phyloP scores from a whole-genome alignment of 169 alveolate species.

The Eimeria necatrix region DNA sequence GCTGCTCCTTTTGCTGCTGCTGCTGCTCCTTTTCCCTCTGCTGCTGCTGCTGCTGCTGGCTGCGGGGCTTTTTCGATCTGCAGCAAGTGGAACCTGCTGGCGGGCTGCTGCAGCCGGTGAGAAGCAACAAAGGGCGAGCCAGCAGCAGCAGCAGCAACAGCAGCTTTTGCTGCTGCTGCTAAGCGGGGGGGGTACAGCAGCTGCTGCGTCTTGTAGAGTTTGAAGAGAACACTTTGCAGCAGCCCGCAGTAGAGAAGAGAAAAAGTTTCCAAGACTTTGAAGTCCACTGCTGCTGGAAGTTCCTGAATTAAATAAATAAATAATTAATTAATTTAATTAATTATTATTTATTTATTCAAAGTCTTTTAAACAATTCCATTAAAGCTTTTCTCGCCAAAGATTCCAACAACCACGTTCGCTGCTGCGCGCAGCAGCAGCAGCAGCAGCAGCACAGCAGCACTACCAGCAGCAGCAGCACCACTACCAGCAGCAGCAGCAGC shows the following conservation, averaged over 20 bases:
- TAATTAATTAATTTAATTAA: no score
- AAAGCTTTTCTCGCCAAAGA: no score
- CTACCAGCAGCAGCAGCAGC: not conserved
- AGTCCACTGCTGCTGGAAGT: slow-evolving; percentile 95
- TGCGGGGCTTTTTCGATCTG: not conserved
- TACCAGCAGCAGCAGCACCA: not conserved
- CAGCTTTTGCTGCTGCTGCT: not conserved
- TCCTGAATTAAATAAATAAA: slow-evolving; percentile 59
- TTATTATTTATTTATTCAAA: no score
- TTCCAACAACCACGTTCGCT: no score
- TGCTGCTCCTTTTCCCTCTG: no score
- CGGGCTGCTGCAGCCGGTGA: slow-evolving; percentile 7
- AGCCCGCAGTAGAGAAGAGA: slow-evolving; percentile 95
- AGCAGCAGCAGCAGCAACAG: slow-evolving; percentile 7
- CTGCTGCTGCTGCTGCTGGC: slow-evolving; percentile 28
- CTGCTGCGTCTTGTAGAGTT: slow-evolving; percentile 88
- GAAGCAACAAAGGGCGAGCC: not conserved
- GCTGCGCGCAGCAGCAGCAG: not conserved
- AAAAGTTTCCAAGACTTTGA: slow-evolving; percentile 96
- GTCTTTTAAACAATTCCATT: no score
- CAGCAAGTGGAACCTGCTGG: not conserved
- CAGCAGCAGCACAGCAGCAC: not conserved
- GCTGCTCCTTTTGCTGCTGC: not conserved
- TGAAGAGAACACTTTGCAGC: slow-evolving; percentile 95
- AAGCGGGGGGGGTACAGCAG: slow-evolving; percentile 82